Evolutionary conservation across 2,329 filamentous ascomycete species (phyloP), one percentile per base, ranked within the genome.

Genomic region (Pseudogymnoascus sp.): DNA sequence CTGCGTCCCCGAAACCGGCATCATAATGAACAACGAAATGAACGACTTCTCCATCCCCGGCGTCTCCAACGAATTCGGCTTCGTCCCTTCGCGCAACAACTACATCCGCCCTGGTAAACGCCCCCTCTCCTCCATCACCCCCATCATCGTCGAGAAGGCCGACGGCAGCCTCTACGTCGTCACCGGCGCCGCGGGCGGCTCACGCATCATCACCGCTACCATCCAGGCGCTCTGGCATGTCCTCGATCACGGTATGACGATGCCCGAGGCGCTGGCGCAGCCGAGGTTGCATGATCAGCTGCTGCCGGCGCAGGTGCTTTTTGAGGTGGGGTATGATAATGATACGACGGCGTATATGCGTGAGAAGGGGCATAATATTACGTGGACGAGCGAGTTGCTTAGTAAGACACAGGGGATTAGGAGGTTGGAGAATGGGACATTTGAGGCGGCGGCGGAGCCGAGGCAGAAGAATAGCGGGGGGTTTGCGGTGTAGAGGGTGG

Each of bases 41-140:
- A 83, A 87, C 79, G 92, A 96, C 78, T 97, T 97, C 79, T 91
- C 88, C 60, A 92, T 96, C 70, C 93, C 93, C 0, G 85, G 85
- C 62, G 78, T 82, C 1, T 82, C 81, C 65, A 96, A 96, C 74
- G 85, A 87, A 25, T 98, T 97, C 73, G 92, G 92, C 62, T 96
- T 92, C 77, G 83, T 88, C 51, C 92, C 93, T 1, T 88, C 85
- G 0, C 84, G 86, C 3, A 83, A 87, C 51, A 97, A 98, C 80
- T 97, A 86, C 74, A 86, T 97, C 74, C 83, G 86, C 4, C 86
- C 91, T 0, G 82, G 85, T 60, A 97, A 97, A 76, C 85, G 93
- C 0, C 92, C 93, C 0, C 79, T 97, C 3, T 93, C 89, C 1
- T 93, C 89, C 67, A 92, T 95, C 69, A 86, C 89, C 0, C 92